Base-by-base conservation (phyloP, 225 moss, liverwort and hornwort species). In the Takakia lepidozioides region DNA sequence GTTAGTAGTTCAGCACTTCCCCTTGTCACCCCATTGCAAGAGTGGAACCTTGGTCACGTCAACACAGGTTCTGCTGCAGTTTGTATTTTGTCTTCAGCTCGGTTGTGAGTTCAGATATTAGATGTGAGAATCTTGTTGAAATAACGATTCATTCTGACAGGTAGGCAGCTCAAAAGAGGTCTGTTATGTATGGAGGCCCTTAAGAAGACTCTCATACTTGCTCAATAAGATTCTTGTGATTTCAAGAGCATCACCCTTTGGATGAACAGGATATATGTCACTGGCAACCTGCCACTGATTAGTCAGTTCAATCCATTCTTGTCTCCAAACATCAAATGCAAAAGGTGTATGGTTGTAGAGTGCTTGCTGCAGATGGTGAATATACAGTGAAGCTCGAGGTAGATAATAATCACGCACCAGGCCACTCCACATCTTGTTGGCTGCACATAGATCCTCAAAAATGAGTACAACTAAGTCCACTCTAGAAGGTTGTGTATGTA, bases 361-460 rank as follows among this genome's bases (percentile, higher is more conserved):
- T 14, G 93, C 81, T 50, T 76, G 66, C 49, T 81, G 71, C 56
- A 93, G 66, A 25, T 73, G 61, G 21, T 64, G 59, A 0, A 86
- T 19, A 49, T 83, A 93, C 1, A 93, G 58, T 35, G 70, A 59
- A 46, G 83, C 85, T 16, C 86, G 78, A 48, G 88, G 88, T 65
- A 76, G 70, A 62, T 93, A 93, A 40, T 83, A 93, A 11, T 86
- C 88, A 38, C 81, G 60, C 38, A 76, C 60, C 57, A 93, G 74
- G 38, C 93, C 88, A 65, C 93, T 88, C 88, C 93, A 93, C 93
- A 93, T 88, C 58, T 84, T 88, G 63, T 88, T 93, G 30, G 78
- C 81, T 93, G 93, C 39, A 53, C 8, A 60, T 19, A 22, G 3
- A 32, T 23, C 24, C 43, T 17, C 32, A 32, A 11, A 32, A 32